Conservation (phyloP, 208 protist genomes). For the Acanthamoeba castellanii region DNA sequence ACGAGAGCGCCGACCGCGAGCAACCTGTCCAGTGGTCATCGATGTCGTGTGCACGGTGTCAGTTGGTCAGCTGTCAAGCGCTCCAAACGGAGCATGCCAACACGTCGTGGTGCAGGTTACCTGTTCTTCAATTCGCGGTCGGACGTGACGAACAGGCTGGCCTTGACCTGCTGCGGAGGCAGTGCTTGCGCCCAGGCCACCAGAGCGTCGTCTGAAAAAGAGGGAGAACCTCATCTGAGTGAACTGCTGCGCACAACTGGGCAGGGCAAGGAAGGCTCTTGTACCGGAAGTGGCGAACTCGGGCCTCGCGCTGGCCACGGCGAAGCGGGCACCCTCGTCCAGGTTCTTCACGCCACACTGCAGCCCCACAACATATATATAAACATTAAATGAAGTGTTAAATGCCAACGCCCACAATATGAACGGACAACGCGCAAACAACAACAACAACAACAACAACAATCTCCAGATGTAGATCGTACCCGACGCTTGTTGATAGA, state of each 20-base stretch:
- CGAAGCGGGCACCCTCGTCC: not conserved
- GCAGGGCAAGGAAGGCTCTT: not conserved
- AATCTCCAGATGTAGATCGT: not conserved
- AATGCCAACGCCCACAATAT: too few relatives aligned
- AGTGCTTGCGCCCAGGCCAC: not conserved
- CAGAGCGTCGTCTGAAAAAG: not conserved
- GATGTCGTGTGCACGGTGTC: not conserved
- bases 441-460: not conserved
- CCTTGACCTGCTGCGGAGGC: not conserved
- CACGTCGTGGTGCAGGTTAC: not conserved
- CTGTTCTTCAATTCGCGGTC: not conserved
- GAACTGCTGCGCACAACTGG: not conserved
- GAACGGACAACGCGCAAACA: too few relatives aligned
- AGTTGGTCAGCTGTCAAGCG: not conserved
- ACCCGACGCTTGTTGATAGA: not conserved
- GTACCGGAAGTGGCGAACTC: conserved; percentile 16
- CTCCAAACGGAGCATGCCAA: not conserved
- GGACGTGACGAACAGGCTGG: conserved; percentile 1
- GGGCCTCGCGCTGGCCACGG: not conserved
- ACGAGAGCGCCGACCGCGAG: not conserved
- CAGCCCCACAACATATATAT: too few relatives aligned
- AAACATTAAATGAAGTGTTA: not conserved
- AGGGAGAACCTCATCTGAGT: not conserved
- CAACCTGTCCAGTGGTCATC: not conserved
- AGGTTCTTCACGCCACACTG: not conserved